Percentiles rank a stretch among this genome's conserved stretches.
These are phyloP conservation scores for Tolypocladium pustulatum DNA, from an alignment of 2,329 filamentous ascomycete species.

Conservation along the genomic window DNA sequence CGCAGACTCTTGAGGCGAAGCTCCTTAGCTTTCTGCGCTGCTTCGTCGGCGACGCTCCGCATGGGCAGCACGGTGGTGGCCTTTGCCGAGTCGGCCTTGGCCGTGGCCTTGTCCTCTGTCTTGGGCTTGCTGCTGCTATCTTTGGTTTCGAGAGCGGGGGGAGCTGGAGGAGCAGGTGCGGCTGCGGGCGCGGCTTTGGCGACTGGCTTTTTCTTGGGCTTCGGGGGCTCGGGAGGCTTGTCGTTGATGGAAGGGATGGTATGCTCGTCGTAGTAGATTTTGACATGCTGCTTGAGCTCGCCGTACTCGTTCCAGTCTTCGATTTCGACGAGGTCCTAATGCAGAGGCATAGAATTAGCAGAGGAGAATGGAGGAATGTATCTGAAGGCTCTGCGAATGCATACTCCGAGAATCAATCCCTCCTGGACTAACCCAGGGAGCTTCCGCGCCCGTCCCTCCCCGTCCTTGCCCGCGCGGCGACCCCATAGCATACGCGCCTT, in stretches of 20 bases:
- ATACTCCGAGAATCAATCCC: slow-evolving; percentile 73
- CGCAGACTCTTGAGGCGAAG: slow-evolving; percentile 41
- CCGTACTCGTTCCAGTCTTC: slow-evolving; percentile 99
- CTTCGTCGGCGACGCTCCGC: slow-evolving; percentile 52
- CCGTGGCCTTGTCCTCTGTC: slow-evolving; percentile 3
- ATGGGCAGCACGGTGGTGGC: slow-evolving; percentile 30
- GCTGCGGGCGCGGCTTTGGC: slow-evolving; percentile 10
- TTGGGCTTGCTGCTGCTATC: slow-evolving; percentile 1
- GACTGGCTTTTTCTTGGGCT: slow-evolving; percentile 12
- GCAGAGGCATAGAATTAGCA: neutral
- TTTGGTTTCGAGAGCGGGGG: slow-evolving; percentile 12
- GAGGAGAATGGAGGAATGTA: neutral
- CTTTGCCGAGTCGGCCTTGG: slow-evolving; percentile 11
- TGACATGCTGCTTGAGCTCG: slow-evolving; percentile 81
- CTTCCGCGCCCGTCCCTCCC: slow-evolving; percentile 54
- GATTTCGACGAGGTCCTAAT: slow-evolving; percentile 79
- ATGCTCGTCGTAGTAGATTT: slow-evolving; percentile 52
- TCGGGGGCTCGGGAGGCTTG: slow-evolving; percentile 32
- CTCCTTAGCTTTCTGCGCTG: slow-evolving; percentile 53
- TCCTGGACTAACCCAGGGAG: slow-evolving; percentile 82
- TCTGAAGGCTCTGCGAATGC: slow-evolving; percentile 28
- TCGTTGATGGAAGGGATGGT: slow-evolving; percentile 46
- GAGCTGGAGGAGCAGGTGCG: slow-evolving; percentile 9
- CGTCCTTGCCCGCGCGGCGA: slow-evolving; percentile 65
- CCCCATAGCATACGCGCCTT: slow-evolving; percentile 84